Evolutionary conservation across 2,329 filamentous ascomycete genomes (phyloP).

Genomic region (Neonectria coccinea): DNA sequence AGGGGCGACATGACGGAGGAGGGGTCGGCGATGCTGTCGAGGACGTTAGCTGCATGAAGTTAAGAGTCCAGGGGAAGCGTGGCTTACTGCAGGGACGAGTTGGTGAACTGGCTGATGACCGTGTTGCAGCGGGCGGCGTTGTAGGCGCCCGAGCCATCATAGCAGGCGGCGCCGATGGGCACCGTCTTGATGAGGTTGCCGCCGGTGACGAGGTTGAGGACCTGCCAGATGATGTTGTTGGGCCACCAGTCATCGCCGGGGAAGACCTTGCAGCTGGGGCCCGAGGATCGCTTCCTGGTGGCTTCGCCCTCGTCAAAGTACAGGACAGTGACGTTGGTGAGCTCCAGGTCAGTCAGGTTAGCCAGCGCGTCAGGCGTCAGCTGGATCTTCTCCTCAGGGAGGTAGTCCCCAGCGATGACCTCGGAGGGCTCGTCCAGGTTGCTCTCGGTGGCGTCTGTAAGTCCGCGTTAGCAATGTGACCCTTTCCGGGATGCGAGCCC

Average conservation of each 20-base stretch:
- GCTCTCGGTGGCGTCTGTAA: constrained; percentile 23
- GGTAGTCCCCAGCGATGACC: constrained; percentile 28
- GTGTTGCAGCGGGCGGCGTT: constrained; percentile 44
- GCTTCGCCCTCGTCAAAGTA: constrained; percentile 24
- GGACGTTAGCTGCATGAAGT: constrained; percentile 3
- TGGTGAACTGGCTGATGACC: constrained; percentile 46
- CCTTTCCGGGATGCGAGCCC: not conserved
- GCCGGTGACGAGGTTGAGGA: constrained; percentile 51
- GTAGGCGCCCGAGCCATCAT: constrained; percentile 41
- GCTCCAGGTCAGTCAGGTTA: constrained; percentile 29
- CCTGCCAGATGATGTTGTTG: constrained; percentile 42
- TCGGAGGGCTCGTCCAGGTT: constrained; percentile 28
- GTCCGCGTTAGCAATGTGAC: not conserved
- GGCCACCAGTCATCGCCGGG: constrained; percentile 51
- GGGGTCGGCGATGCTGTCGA: constrained; percentile 50
- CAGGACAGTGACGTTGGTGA: constrained; percentile 24
- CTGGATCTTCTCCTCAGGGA: constrained; percentile 36
- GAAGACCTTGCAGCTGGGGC: constrained; percentile 48
- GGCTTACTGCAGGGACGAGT: constrained; percentile 40
- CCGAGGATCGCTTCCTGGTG: not conserved
- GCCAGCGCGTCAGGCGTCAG: constrained; percentile 29
- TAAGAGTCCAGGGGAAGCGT: not conserved
- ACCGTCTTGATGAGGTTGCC: constrained; percentile 49
- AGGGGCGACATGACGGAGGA: constrained; percentile 56
- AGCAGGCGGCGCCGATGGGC: constrained; percentile 50